phyloP scores from a whole-genome alignment of 441 rosid genomes.

The Mallotus repandus region DNA sequence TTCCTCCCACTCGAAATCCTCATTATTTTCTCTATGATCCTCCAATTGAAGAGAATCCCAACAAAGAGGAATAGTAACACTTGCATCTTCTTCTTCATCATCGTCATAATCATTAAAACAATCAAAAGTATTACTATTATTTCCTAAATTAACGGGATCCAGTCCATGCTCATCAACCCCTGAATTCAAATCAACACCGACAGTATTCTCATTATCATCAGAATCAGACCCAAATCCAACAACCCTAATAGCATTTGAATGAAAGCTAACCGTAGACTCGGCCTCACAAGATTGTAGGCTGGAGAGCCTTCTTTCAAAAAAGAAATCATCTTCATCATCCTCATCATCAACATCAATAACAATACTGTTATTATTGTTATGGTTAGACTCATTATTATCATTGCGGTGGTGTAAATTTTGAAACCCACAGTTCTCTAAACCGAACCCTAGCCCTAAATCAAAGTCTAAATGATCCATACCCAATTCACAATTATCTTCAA shows the following conservation, averaged over 20 bases:
- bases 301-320: constrained; percentile 42
- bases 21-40: constrained; percentile 52
- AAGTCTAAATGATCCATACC: constrained; percentile 43
- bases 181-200: constrained; percentile 39
- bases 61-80: constrained; percentile 49
- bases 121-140: constrained; percentile 6
- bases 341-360: constrained; percentile 30
- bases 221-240: constrained; percentile 51
- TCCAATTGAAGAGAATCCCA: constrained; percentile 77
- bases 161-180: constrained; percentile 40
- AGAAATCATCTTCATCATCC: constrained; percentile 51
- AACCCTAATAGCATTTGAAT: constrained; percentile 28
- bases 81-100: constrained; percentile 45
- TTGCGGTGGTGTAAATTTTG: constrained; percentile 9
- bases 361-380: constrained; percentile 27
- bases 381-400: constrained; percentile 12
- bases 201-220: constrained; percentile 25
- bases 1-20: constrained; percentile 96
- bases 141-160: constrained; percentile 24
- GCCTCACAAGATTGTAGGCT: constrained; percentile 36
- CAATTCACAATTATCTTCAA: constrained; percentile 37
- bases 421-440: constrained; percentile 34
- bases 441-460: constrained; percentile 54
- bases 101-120: constrained; percentile 23
- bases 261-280: constrained; percentile 26